A percentile compares a stretch with the other conserved stretches of the same genome.
Evolutionary conservation across 306 rosid species (phyloP).

Genomic region (Psophocarpus tetragonolobus): DNA sequence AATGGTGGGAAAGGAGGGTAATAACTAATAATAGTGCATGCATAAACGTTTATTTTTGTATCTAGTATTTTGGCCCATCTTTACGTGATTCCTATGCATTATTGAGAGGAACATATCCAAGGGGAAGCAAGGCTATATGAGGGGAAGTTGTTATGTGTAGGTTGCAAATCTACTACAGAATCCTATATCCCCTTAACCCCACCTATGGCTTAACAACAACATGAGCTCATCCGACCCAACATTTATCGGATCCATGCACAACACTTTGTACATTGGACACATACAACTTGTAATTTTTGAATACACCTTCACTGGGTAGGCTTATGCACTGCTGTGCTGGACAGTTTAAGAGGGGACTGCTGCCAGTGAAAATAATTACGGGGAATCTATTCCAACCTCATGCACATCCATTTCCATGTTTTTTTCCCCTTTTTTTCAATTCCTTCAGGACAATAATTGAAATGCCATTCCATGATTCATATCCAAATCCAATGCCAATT

Average conservation of each 20-base stretch:
- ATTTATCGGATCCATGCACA: slow-evolving; percentile 31
- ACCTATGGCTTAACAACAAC: slow-evolving; percentile 28
- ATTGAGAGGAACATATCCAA: slow-evolving; percentile 69
- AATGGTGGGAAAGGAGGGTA: slow-evolving; percentile 41
- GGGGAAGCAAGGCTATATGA: slow-evolving; percentile 54
- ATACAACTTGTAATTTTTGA: slow-evolving; percentile 30
- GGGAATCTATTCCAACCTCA: slow-evolving; percentile 56
- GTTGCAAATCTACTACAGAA: slow-evolving; percentile 44
- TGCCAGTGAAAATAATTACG: slow-evolving; percentile 9
- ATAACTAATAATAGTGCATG: slow-evolving; percentile 42
- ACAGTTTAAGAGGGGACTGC: slow-evolving; percentile 8
- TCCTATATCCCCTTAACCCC: slow-evolving; percentile 46
- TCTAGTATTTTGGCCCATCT: slow-evolving; percentile 48
- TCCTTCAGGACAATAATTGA: slow-evolving; percentile 73
- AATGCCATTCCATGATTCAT: slow-evolving; percentile 82
- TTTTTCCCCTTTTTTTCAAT: slow-evolving; percentile 40
- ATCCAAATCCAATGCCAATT: slow-evolving; percentile 43
- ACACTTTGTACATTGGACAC: slow-evolving; percentile 15
- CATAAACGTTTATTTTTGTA: slow-evolving; percentile 34
- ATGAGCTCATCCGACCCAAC: slow-evolving; percentile 32
- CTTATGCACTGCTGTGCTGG: slow-evolving; percentile 25
- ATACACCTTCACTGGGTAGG: slow-evolving; percentile 56
- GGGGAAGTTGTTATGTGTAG: slow-evolving; percentile 74
- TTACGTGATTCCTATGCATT: slow-evolving; percentile 83
- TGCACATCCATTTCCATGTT: slow-evolving; percentile 52